phyloP scores from a whole-genome alignment of 2,329 filamentous ascomycete genomes.

The Scedosporium minutisporum region DNA sequence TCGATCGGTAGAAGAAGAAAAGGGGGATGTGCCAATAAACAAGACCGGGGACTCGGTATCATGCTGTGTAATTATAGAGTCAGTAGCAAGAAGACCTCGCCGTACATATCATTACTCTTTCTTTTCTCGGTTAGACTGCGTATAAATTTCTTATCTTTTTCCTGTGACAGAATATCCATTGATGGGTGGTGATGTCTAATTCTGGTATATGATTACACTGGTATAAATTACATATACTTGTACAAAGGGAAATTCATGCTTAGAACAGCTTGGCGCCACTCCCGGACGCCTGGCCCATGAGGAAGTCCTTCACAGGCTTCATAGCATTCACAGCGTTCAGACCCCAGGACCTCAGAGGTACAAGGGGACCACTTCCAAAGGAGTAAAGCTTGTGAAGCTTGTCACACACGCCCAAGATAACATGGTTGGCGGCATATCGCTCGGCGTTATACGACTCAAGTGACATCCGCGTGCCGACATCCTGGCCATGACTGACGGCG shows the following conservation, averaged over 20 bases:
- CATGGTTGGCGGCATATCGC: conserved; percentile 72
- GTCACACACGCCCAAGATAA: conserved; percentile 71
- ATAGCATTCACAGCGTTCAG: conserved; percentile 67
- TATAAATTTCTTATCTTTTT: background rate
- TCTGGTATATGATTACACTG: conserved; percentile 10
- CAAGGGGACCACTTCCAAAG: conserved; percentile 68
- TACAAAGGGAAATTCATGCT: background rate
- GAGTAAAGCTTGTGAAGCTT: conserved; percentile 89
- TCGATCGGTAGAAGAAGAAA: conserved; percentile 40
- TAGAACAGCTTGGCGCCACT: conserved; percentile 37
- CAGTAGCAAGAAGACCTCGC: conserved; percentile 13
- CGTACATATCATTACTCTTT: conserved; percentile 16
- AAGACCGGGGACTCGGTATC: conserved; percentile 9
- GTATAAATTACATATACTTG: conserved; percentile 7
- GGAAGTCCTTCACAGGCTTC: conserved; percentile 66
- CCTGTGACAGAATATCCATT: background rate
- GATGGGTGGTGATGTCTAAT: background rate
- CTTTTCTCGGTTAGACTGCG: conserved; percentile 5
- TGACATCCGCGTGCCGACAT: conserved; percentile 69
- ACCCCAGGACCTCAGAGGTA: conserved; percentile 69
- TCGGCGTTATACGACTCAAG: conserved; percentile 75
- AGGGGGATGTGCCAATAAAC: background rate
- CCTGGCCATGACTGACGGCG: conserved; percentile 73
- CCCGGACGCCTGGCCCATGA: conserved; percentile 67
- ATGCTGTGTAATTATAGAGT: conserved; percentile 18